phyloP scores from a whole-genome alignment of 2,329 filamentous ascomycete genomes.

The Hypoxylon sp. region DNA sequence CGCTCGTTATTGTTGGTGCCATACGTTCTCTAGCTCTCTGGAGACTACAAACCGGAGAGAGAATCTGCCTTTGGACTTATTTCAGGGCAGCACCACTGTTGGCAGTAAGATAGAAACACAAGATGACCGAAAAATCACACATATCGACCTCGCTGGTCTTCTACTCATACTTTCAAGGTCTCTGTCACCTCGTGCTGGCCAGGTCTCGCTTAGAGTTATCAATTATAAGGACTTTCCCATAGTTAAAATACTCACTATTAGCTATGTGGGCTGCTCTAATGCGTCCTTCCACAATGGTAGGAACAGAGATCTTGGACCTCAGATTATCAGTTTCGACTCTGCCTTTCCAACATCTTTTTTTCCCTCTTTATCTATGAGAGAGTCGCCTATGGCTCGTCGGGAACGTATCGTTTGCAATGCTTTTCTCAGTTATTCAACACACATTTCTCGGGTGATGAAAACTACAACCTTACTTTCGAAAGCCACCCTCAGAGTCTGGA shows the following conservation, averaged over 20 bases:
- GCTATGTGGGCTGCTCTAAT: slow-evolving; percentile 14
- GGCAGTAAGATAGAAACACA: slow-evolving; percentile 13
- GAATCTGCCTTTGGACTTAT: slow-evolving; percentile 6
- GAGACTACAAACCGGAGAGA: slow-evolving; percentile 16
- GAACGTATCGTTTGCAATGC: slow-evolving; percentile 7
- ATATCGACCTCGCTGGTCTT: background rate
- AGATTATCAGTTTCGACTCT: background rate
- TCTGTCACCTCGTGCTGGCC: slow-evolving; percentile 14
- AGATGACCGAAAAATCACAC: slow-evolving; percentile 6
- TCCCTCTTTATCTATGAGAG: background rate
- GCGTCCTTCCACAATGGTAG: background rate
- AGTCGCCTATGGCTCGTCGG: slow-evolving; percentile 8
- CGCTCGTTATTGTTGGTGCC: slow-evolving; percentile 8
- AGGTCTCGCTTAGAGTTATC: slow-evolving; percentile 11
- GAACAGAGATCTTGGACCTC: background rate
- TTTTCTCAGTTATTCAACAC: slow-evolving; percentile 19
- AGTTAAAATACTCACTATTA: background rate
- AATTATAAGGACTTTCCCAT: slow-evolving; percentile 5
- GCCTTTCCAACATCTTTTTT: slow-evolving; percentile 2
- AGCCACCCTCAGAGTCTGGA: background rate
- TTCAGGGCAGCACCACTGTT: slow-evolving; percentile 12
- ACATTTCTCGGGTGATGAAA: slow-evolving; percentile 14
- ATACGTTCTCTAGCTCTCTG: slow-evolving; percentile 11
- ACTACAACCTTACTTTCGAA: slow-evolving; percentile 12
- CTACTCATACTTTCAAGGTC: background rate